These are phyloP conservation scores for Malus hybrid DNA, from an alignment of 331 rosid genomes.

Conservation along the genomic window DNA sequence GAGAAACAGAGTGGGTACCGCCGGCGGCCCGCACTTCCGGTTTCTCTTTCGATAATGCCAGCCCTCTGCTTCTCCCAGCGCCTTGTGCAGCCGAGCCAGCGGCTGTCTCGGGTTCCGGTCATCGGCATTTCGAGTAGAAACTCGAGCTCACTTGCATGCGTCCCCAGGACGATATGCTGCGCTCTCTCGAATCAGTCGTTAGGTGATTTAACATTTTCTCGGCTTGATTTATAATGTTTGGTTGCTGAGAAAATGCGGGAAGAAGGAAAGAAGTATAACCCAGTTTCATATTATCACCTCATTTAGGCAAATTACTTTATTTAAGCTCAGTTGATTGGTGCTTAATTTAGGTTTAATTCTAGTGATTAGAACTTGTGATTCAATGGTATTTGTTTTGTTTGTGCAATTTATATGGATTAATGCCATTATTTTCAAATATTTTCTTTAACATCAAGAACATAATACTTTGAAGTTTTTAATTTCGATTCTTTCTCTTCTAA, in stretches of 20 bases:
- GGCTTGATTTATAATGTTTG: background rate
- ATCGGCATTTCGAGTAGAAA: conserved; percentile 8
- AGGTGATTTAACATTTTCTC: conserved; percentile 14
- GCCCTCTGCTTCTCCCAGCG: conserved; percentile 14
- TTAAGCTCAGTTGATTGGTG: background rate
- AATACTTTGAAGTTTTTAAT: background rate
- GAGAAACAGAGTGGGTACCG: background rate
- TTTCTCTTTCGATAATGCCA: background rate
- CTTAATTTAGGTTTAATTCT: background rate
- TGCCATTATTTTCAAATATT: background rate
- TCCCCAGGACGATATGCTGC: conserved; percentile 17
- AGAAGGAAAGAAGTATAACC: background rate
- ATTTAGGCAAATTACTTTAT: background rate
- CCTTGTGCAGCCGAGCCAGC: conserved; percentile 5
- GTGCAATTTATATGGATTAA: background rate
- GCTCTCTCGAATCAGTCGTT: conserved; percentile 7
- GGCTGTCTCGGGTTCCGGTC: conserved; percentile 13
- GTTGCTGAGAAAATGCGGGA: background rate
- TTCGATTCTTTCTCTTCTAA: background rate
- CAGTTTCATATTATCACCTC: background rate
- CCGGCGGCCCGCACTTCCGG: background rate
- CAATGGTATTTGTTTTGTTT: background rate
- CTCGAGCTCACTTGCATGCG: conserved; percentile 10
- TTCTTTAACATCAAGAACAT: background rate
- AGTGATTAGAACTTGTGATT: background rate